These are phyloP conservation scores for Catunica adiposa DNA, from an alignment of 2,329 filamentous ascomycete genomes.

Conservation along the genomic window DNA sequence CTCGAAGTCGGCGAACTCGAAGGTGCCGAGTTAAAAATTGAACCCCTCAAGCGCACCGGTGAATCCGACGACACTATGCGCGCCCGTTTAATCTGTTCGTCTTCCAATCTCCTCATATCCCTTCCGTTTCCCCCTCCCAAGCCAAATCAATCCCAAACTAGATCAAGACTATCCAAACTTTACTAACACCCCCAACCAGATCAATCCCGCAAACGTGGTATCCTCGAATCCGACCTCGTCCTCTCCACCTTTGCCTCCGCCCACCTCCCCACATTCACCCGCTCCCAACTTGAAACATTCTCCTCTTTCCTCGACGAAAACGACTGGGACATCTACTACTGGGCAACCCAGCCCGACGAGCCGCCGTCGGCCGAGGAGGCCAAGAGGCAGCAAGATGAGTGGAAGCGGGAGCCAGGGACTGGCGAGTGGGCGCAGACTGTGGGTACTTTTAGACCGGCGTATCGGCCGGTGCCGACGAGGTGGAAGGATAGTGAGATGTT, in stretches of 20 bases:
- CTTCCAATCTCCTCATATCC: conserved; percentile 14
- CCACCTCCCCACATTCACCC: conserved; percentile 58
- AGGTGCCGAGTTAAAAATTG: conserved; percentile 70
- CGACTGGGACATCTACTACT: conserved; percentile 99
- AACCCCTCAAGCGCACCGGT: conserved; percentile 70
- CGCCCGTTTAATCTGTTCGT: conserved; percentile 59
- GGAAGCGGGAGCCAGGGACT: conserved; percentile 22
- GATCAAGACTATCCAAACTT: no score
- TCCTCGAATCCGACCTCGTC: conserved; percentile 85
- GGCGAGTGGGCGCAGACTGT: conserved; percentile 97
- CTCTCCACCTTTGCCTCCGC: conserved; percentile 85
- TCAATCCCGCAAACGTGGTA: conserved; percentile 91
- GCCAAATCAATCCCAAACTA: no score
- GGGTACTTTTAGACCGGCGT: conserved; percentile 84
- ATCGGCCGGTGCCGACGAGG: conserved; percentile 69
- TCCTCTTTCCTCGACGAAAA: conserved; percentile 94
- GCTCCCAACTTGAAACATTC: conserved; percentile 62
- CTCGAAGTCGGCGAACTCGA: conserved; percentile 75
- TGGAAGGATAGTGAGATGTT: conserved; percentile 79
- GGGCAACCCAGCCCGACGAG: conserved; percentile 71
- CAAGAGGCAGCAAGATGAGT: conserved; percentile 18
- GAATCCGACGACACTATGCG: conserved; percentile 78
- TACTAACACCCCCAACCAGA: no score
- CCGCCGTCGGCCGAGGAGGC: conserved; percentile 29
- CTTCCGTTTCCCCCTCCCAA: no score